A percentile compares a stretch with the other conserved stretches of the same genome.
Conservation (phyloP, 441 rosid genomes). For the Populus hybrid region DNA sequence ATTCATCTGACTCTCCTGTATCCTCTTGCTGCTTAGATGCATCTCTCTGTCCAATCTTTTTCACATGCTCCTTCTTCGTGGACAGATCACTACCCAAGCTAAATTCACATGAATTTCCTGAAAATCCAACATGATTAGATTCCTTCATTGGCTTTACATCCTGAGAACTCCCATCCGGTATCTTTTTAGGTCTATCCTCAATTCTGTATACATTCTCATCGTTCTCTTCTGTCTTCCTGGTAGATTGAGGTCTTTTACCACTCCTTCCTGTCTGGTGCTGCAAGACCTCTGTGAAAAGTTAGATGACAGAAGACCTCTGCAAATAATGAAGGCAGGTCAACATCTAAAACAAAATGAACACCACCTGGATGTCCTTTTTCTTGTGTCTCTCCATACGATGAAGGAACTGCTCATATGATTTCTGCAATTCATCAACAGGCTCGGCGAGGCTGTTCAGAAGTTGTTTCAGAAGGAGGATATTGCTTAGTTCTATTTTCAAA, state of each 20-base stretch:
- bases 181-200: conserved; percentile 14
- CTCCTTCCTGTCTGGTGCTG: conserved; percentile 47
- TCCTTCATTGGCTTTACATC: conserved; percentile 21
- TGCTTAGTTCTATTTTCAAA: conserved; percentile 6
- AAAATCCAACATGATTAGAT: conserved; percentile 16
- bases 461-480: conserved; percentile 19
- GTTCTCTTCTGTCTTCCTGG: conserved; percentile 27
- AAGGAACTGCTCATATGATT: conserved; percentile 83
- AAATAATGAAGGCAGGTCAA: conserved; percentile 16
- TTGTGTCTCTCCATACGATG: conserved; percentile 64
- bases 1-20: conserved; percentile 33
- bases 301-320: conserved; percentile 19
- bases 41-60: conserved; percentile 13
- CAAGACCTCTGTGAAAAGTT: conserved; percentile 20
- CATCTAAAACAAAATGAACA: conserved; percentile 14
- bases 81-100: not conserved
- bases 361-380: conserved; percentile 65
- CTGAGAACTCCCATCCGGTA: conserved; percentile 20
- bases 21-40: conserved; percentile 24
- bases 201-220: conserved; percentile 26
- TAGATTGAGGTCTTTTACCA: conserved; percentile 34
- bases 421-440: conserved; percentile 79
- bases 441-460: conserved; percentile 70
- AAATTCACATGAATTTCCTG: not conserved
- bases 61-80: conserved; percentile 12